Evolutionary conservation across 2,329 filamentous ascomycete species (phyloP).

Genomic region (Alternaria rosae): DNA sequence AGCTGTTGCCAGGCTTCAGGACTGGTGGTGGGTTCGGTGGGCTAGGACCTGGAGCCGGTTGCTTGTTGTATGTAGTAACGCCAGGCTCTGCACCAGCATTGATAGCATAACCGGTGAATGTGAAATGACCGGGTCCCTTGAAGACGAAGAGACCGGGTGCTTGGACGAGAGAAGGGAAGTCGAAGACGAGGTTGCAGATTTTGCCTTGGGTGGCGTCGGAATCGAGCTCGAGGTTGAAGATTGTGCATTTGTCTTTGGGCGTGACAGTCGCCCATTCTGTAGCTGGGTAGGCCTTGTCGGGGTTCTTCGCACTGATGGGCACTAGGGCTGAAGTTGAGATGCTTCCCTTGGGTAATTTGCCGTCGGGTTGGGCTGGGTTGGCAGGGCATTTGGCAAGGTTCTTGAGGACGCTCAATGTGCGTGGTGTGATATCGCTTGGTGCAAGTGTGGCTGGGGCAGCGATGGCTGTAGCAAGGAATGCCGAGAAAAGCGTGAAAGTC

Average conservation of each 20-base stretch:
- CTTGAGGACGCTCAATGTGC: conserved; percentile 24
- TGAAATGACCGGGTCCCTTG: conserved; percentile 33
- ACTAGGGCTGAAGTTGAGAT: conserved; percentile 30
- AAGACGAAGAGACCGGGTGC: conserved; percentile 38
- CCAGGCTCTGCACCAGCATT: conserved; percentile 26
- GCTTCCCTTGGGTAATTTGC: conserved; percentile 29
- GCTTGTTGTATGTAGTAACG: conserved; percentile 34
- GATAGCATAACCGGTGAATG: conserved; percentile 34
- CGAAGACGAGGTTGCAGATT: conserved; percentile 41
- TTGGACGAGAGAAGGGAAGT: conserved; percentile 27
- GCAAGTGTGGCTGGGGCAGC: conserved; percentile 42
- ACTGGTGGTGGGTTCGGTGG: conserved; percentile 28
- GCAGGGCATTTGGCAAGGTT: conserved; percentile 15
- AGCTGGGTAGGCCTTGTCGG: conserved; percentile 27
- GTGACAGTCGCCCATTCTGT: conserved; percentile 30
- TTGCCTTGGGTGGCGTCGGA: conserved; percentile 30
- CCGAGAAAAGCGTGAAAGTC: conserved; percentile 39
- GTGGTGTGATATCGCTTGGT: conserved; percentile 18
- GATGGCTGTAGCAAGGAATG: conserved; percentile 49
- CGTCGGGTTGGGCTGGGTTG: conserved; percentile 29
- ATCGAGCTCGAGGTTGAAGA: conserved; percentile 40
- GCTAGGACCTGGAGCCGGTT: conserved; percentile 25
- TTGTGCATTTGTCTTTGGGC: conserved; percentile 39
- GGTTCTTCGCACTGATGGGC: conserved; percentile 29
- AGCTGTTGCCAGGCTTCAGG: conserved; percentile 33